phyloP scores from a whole-genome alignment of 2,329 filamentous ascomycete species.

The Colletotrichum tropicale region DNA sequence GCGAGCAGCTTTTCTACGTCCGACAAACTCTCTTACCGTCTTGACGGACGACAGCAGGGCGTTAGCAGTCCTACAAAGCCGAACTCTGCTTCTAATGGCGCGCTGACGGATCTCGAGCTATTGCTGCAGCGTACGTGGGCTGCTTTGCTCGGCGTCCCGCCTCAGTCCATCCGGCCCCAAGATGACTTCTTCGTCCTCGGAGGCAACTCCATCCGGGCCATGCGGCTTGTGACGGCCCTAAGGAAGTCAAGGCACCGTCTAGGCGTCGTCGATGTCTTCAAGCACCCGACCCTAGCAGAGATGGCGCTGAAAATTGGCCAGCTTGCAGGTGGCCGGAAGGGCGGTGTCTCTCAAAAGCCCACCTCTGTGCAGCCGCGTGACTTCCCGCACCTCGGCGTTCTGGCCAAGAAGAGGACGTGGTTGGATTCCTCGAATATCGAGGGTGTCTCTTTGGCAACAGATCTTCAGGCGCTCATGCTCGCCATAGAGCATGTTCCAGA shows the following conservation, averaged over 20 bases:
- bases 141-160: not conserved
- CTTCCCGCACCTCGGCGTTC: fast-evolving
- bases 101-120: not conserved
- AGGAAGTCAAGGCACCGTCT: not conserved
- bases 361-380: not conserved
- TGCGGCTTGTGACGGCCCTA: not conserved
- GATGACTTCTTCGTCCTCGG: not conserved
- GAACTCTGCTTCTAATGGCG: not conserved
- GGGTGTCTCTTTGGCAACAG: not conserved
- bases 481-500: not conserved
- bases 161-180: not conserved
- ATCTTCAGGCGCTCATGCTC: not conserved
- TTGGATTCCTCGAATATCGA: not conserved
- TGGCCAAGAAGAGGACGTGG: not conserved
- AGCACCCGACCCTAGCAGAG: not conserved
- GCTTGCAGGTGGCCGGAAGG: not conserved
- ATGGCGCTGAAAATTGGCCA: not conserved
- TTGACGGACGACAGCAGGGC: not conserved
- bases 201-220: not conserved
- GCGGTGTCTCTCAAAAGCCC: not conserved
- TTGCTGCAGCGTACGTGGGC: not conserved
- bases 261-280: not conserved
- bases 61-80: fast-evolving
- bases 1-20: not conserved
- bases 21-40: not conserved